Evolutionary conservation across 2,329 filamentous ascomycete species (phyloP).

Genomic region (Lecanosticta acicola): DNA sequence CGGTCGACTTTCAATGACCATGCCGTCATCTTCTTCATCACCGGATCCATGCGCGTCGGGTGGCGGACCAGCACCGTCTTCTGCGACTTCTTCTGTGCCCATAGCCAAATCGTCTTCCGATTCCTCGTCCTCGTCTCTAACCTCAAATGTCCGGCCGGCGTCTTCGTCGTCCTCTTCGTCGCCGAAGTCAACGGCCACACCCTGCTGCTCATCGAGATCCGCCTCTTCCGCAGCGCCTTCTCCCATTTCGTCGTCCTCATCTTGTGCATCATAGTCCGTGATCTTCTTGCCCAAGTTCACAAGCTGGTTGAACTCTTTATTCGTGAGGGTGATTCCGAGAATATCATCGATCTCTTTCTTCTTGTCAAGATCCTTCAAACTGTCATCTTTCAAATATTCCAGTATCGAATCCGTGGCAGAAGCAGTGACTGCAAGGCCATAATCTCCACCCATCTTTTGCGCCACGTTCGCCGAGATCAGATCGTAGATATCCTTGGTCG

Average conservation of each 20-base stretch:
- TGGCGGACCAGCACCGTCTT: constrained; percentile 43
- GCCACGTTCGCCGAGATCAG: constrained; percentile 89
- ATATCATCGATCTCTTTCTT: constrained; percentile 97
- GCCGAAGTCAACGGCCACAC: constrained; percentile 95
- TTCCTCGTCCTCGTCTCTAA: constrained; percentile 72
- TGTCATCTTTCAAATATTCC: constrained; percentile 90
- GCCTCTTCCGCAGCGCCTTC: constrained; percentile 60
- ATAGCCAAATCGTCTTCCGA: constrained; percentile 63
- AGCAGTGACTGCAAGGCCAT: constrained; percentile 81
- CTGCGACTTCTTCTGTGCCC: constrained; percentile 31
- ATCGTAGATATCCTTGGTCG: constrained; percentile 89
- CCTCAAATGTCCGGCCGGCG: constrained; percentile 72
- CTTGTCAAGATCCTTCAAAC: constrained; percentile 94
- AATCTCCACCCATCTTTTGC: constrained; percentile 83
- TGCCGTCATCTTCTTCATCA: constrained; percentile 66
- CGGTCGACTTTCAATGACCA: constrained; percentile 71
- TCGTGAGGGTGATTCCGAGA: constrained; percentile 70
- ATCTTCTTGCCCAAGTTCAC: constrained; percentile 98
- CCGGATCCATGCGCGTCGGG: constrained; percentile 44
- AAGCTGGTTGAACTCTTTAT: constrained; percentile 94
- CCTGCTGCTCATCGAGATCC: constrained; percentile 88
- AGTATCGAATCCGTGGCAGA: constrained; percentile 90
- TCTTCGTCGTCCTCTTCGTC: constrained; percentile 76
- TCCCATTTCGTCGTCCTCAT: constrained; percentile 85
- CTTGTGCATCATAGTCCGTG: constrained; percentile 94